Percentiles rank a stretch among this genome's conserved stretches.
These are phyloP conservation scores for Arabis hirsuta DNA, from an alignment of 345 rosid species.

Conservation along the genomic window DNA sequence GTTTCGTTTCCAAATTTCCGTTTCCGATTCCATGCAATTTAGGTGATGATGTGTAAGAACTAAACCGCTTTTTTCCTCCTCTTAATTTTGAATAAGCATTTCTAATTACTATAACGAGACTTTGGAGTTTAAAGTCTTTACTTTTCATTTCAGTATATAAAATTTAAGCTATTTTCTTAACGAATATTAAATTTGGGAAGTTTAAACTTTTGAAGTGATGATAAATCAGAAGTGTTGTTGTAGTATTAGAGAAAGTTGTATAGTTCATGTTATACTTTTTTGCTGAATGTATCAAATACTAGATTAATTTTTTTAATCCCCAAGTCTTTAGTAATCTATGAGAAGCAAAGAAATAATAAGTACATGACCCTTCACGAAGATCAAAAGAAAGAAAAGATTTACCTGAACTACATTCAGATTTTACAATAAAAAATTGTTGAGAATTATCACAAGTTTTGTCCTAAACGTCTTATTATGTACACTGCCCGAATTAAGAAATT, in stretches of 20 bases:
- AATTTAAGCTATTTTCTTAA: no score
- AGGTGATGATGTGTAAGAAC: no score
- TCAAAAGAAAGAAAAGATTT: slow-evolving; percentile 13
- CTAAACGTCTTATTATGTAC: slow-evolving; percentile 39
- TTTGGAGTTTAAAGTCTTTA: neutral
- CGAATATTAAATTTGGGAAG: no score
- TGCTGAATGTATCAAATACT: no score
- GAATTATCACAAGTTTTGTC: slow-evolving; percentile 20
- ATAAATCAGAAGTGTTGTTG: neutral
- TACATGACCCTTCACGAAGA: neutral
- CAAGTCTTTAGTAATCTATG: neutral
- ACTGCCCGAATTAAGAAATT: neutral
- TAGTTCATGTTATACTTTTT: neutral
- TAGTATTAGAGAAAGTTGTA: neutral
- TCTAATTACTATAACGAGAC: no score
- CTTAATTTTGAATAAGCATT: neutral
- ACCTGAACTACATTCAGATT: slow-evolving; percentile 30
- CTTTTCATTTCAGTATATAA: neutral
- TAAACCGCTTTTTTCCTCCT: neutral
- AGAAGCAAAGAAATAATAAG: slow-evolving; percentile 6
- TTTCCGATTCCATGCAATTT: no score
- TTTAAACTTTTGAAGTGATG: no score
- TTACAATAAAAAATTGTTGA: slow-evolving; percentile 37
- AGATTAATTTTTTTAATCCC: no score
- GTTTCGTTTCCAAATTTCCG: no score